Percentiles rank a stretch among this genome's conserved stretches.
phyloP scores from a whole-genome alignment of 2,329 filamentous ascomycete species.

The Zymoseptoria pseudotritici region DNA sequence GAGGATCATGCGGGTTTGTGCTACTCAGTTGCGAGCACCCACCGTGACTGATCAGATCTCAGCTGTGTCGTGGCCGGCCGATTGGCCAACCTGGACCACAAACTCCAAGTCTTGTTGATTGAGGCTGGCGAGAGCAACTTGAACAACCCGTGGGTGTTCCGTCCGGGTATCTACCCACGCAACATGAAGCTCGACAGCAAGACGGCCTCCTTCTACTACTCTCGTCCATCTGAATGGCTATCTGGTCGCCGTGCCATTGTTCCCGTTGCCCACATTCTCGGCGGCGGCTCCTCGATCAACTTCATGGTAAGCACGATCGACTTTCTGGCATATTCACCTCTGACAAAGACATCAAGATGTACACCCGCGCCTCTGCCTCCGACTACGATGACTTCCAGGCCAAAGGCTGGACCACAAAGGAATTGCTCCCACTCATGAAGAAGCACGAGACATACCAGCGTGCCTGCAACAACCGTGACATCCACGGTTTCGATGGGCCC shows the following conservation, averaged over 20 bases:
- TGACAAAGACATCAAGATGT: conserved; percentile 49
- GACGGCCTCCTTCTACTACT: conserved; percentile 76
- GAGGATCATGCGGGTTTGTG: conserved; percentile 58
- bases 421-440: conserved; percentile 67
- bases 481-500: conserved; percentile 71
- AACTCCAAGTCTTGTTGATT: conserved; percentile 61
- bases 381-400: conserved; percentile 75
- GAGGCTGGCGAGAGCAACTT: conserved; percentile 66
- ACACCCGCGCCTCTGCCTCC: conserved; percentile 62
- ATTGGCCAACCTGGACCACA: conserved; percentile 68
- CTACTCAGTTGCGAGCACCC: neutral
- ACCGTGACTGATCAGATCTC: conserved; percentile 27
- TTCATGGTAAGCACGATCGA: conserved; percentile 52
- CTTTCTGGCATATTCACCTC: neutral
- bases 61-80: conserved; percentile 45
- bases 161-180: conserved; percentile 65
- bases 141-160: conserved; percentile 72
- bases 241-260: conserved; percentile 64
- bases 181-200: conserved; percentile 78
- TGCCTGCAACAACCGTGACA: conserved; percentile 47
- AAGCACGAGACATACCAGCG: conserved; percentile 73
- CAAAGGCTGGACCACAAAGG: conserved; percentile 71
- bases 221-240: conserved; percentile 64
- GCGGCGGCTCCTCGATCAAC: conserved; percentile 60
- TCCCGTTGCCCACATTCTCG: conserved; percentile 65